Base-by-base conservation (phyloP, 371 early-diverging fungal genomes). In the Gilbertella persicaria region DNA sequence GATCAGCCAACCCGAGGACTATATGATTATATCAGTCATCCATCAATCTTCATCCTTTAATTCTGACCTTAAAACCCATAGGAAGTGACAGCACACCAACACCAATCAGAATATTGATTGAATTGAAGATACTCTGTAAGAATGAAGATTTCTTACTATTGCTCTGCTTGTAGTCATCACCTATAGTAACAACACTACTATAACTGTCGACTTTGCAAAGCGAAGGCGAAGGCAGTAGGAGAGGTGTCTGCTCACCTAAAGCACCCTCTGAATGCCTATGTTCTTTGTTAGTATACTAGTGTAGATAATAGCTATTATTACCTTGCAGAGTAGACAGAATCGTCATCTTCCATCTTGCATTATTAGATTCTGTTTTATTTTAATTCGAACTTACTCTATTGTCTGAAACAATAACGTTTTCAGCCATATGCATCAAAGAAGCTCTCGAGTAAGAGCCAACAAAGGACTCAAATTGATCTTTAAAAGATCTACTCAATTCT, bases 101-200 rank as follows among this genome's bases (percentile, higher is more conserved):
- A 38, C 85, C 87, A 45, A 84, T 78, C 43, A 87, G 67, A 14
- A 86, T 69, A 47, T 87, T 87, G 60, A 85, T 75, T 0, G 82
- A 68, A 56, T 86, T 85, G 43, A 84, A 83, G 5, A 73, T 63
- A 14, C 79, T 69, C 50, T 62, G 63, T 8, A 67, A 46, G 58
- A 75, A 79, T 4, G 75, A 70, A 4, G 78, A 78, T 53, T 69
- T 73, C 21, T 66, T n/a, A n/a, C n/a, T n/a, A n/a, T n/a, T 55
- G 17, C 23, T 29, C 23, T 58, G 54, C 7, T 44, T 30, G 16
- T 68, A 64, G 38, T 66, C 66, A 47, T 69, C 72, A 5, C 73
- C 75, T 10, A 71, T 57, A 14, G 75, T 69, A 12, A 63, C 62
- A 4, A 71, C 53, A 42, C 67, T 73, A 3, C 50, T 47, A 5